phyloP scores from a whole-genome alignment of 495 filamentous ascomycete genomes.

The Paragyromitra xinjiangensis region DNA sequence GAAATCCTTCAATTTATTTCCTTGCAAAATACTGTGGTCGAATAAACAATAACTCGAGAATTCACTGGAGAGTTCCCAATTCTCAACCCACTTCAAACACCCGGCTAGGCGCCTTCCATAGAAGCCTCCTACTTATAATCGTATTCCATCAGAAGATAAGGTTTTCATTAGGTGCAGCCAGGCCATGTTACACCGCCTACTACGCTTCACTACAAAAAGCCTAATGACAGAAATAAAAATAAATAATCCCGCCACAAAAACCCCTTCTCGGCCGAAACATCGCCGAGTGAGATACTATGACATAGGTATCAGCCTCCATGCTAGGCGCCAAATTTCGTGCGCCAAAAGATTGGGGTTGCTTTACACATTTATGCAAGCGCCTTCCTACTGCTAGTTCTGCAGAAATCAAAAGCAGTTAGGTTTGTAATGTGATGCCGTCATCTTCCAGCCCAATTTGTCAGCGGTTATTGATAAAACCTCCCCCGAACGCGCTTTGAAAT shows the following conservation, averaged over 20 bases:
- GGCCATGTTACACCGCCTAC: no score
- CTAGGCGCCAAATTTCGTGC: not conserved
- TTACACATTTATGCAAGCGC: not conserved
- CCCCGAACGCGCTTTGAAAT: not conserved
- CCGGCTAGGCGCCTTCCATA: no score
- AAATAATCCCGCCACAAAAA: not conserved
- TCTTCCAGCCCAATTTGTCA: constrained; percentile 34
- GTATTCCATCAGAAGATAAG: no score
- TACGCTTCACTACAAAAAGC: no score
- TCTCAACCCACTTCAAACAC: no score
- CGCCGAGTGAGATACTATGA: constrained; percentile 26
- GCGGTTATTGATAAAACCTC: constrained; percentile 29
- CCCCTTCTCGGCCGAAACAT: not conserved
- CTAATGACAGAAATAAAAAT: not conserved
- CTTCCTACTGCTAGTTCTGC: no score
- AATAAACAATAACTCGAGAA: no score
- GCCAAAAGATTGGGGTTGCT: not conserved
- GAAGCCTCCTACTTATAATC: no score
- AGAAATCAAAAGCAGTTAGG: not conserved
- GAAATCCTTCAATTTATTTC: no score
- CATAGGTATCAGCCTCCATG: not conserved
- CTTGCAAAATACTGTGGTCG: no score
- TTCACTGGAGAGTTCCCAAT: no score
- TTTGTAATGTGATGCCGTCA: constrained; percentile 15
- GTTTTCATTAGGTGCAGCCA: no score